Percentiles rank a stretch among this genome's conserved stretches.
These are phyloP conservation scores for Fusarium pseudocircinatum DNA, from an alignment of 2,329 filamentous ascomycete species.

Conservation along the genomic window DNA sequence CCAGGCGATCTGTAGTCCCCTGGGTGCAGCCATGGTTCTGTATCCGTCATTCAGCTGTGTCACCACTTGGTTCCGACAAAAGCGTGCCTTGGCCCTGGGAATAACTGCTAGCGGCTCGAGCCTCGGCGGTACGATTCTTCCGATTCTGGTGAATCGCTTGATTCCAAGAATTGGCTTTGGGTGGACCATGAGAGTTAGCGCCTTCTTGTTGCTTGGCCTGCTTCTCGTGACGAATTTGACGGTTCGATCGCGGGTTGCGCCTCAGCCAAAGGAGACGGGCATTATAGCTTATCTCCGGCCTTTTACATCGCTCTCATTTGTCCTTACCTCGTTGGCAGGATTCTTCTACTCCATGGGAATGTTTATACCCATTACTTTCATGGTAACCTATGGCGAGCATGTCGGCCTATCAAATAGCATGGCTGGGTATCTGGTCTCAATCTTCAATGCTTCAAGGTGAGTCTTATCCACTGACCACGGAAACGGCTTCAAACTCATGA, in stretches of 20 bases:
- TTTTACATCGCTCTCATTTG: neutral
- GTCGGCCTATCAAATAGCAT: neutral
- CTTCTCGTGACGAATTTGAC: neutral
- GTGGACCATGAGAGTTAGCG: neutral
- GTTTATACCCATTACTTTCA: neutral
- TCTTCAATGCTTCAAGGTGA: neutral
- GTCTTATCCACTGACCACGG: neutral
- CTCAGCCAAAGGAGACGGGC: neutral
- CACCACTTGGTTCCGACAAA: neutral
- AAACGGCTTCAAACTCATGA: neutral
- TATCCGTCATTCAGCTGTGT: neutral
- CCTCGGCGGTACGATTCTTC: neutral
- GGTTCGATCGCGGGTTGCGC: neutral
- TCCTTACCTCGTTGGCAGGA: neutral
- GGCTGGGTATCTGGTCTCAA: neutral
- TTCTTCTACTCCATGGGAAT: neutral
- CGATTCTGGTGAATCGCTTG: neutral
- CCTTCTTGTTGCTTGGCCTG: neutral
- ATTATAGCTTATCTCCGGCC: neutral
- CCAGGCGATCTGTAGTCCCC: neutral
- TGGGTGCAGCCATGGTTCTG: neutral
- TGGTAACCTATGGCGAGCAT: neutral
- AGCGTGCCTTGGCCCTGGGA: neutral
- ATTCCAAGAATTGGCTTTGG: neutral
- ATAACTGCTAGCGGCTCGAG: neutral